Conservation (phyloP, 352 stramenopile species). For the Pythium dissotocum region DNA sequence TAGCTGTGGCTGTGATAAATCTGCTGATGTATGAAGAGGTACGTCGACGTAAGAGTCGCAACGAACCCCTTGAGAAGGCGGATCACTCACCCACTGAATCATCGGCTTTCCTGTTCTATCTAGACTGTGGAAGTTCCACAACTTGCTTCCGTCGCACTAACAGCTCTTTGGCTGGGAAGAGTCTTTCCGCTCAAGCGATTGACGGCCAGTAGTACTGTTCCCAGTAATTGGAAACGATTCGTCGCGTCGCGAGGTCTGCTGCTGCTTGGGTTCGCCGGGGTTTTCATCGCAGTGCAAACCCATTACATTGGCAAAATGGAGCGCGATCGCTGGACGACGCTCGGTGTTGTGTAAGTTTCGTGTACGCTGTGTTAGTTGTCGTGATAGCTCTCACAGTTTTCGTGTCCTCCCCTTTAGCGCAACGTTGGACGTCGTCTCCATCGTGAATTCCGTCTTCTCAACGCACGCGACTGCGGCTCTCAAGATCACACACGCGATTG, state of each 20-base stretch:
- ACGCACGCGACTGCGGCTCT: not conserved
- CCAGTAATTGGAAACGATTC: not conserved
- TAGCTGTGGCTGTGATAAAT: slow-evolving; percentile 41
- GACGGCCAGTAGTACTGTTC: not conserved
- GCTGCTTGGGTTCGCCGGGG: not conserved
- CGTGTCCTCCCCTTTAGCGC: not conserved
- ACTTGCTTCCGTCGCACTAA: slow-evolving; percentile 28
- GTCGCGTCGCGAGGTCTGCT: not conserved
- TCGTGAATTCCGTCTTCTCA: not conserved
- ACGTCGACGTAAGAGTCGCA: not conserved
- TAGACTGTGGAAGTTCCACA: slow-evolving; percentile 33
- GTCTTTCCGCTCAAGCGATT: slow-evolving; percentile 18
- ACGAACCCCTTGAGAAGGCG: not conserved
- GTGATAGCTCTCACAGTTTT: too few relatives aligned
- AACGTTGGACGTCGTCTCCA: not conserved
- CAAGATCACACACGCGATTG: slow-evolving; percentile 1
- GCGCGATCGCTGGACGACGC: not conserved
- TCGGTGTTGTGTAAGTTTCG: not conserved
- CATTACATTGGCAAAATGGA: not conserved
- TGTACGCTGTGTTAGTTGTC: too few relatives aligned
- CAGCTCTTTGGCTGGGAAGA: slow-evolving; percentile 48
- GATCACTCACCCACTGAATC: not conserved
- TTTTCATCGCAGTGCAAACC: not conserved
- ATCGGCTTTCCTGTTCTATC: slow-evolving; percentile 6
- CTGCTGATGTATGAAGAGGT: slow-evolving; percentile 48